A percentile compares a stretch with the other conserved stretches of the same genome.
Conservation (phyloP, 192 early-diverging fungal species). For the Rhizophagus clarus region DNA sequence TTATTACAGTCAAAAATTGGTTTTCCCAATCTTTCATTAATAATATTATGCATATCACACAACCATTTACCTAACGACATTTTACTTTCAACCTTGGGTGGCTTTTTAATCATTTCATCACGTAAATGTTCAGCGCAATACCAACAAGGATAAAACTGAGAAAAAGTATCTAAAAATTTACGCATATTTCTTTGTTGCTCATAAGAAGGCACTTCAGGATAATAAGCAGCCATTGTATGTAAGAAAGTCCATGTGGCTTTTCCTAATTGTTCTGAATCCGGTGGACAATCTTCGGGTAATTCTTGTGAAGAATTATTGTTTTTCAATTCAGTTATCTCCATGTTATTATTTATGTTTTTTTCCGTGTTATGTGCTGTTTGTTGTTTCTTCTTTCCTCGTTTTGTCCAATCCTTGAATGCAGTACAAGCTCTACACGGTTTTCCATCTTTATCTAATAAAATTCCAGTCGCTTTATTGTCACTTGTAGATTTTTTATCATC, state of each 20-base stretch:
- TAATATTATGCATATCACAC: constrained; percentile 94
- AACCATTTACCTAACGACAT: constrained; percentile 80
- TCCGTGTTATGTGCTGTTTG: constrained; percentile 28
- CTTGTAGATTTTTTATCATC: neutral
- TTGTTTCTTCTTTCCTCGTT: constrained; percentile 52
- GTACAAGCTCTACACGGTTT: constrained; percentile 83
- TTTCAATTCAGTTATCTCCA: constrained; percentile 18
- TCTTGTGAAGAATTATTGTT: neutral
- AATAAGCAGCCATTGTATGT: constrained; percentile 97
- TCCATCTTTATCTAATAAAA: constrained; percentile 50
- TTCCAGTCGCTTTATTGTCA: neutral
- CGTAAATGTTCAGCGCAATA: constrained; percentile 86
- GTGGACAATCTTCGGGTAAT: constrained; percentile 65
- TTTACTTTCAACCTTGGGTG: constrained; percentile 75
- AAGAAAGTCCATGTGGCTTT: constrained; percentile 95
- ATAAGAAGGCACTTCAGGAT: constrained; percentile 75
- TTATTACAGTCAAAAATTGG: constrained; percentile 91
- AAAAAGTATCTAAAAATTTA: constrained; percentile 71
- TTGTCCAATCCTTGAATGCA: constrained; percentile 73
- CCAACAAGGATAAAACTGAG: constrained; percentile 91
- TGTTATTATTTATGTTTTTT: constrained; percentile 22
- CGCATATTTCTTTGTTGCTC: constrained; percentile 78
- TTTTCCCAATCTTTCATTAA: constrained; percentile 89
- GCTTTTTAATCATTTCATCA: constrained; percentile 71
- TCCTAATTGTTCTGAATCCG: constrained; percentile 83